Base-by-base conservation (phyloP, 306 rosid genomes). In the Dryas drummondii region DNA sequence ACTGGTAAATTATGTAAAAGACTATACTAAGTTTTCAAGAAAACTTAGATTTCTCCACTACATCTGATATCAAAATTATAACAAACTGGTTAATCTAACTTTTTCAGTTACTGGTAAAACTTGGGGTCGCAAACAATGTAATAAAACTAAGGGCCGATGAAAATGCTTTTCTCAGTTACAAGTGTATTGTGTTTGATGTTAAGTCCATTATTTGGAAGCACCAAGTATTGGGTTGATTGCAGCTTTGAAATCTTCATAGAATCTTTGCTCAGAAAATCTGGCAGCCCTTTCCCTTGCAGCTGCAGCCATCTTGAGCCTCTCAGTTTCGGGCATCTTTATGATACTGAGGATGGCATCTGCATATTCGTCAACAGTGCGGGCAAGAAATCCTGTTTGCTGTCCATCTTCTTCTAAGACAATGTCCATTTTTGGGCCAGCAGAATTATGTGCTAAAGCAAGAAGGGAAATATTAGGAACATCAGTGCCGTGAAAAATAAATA, bases 341-440 rank as follows among this genome's bases (percentile, higher is more conserved):
- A 88, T 67, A 32, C 69, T 72, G 82, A 85, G 79, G 72, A 94
- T 88, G 69, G 97, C 91, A 27, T 91, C 96, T 45, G 97, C 91
- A 84, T 91, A 94, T 82, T 94, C 98, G 37, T 94, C 85, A 19
- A 85, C 71, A 14, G 82, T 81, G 64, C 84, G 27, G 66, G 96
- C 97, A 50, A 94, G 98, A 81, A 91, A 90, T 62, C 98, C 98
- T 15, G 97, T 94, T 77, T 84, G 88, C 44, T 79, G 84, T 72
- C 89, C 93, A 54, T 90, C 94, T 81, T 94, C 98, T 22, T 86
- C 89, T 44, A 91, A 78, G 37, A 94, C 92, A 74, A 94, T 94
- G 82, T 94, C 98, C 97, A 94, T 90, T 84, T 87, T 92, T 16
- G 98, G 98, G 61, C 98, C 98, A 49, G 98, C 98, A 66, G 98